Evolutionary conservation across 441 rosid genomes (phyloP), one percentile per base, ranked within the genome.

Genomic region (Adansonia madagascariensis): DNA sequence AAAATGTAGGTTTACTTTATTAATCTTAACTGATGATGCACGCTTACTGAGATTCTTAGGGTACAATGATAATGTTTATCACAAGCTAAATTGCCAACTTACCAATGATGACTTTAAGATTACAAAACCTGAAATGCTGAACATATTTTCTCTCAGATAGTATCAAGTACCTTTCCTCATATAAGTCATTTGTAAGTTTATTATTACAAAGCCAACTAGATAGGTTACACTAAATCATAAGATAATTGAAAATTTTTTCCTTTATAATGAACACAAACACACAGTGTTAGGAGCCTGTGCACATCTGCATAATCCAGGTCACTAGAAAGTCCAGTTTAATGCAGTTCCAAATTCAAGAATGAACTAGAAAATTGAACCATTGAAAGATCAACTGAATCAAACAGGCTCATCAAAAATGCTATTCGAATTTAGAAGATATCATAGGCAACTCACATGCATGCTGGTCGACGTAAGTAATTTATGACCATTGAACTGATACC

Each of bases 371-470:
- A 24, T 17, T n/a, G 27, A 6, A 44, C 15, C 44, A 71, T 3
- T 9, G 9, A 69, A 53, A 62, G 55, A 22, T 52, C 4, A 53
- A 49, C 43, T 57, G 9, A 55, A 71, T 2, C n/a, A 35, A 56
- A 41, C 44, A 50, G 15, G 1, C 44, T 56, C 68, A 10, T 20
- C 35, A 59, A 59, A 24, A 9, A 31, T 2, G 35, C 35, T 14
- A 49, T 14, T 49, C 14, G 14, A 49, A 9, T 14, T 49, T 57
- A 62, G 10, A 78, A 39, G 47, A 74, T 55, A 75, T 65, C 70
- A 79, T 72, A 82, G 43, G 61, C 50, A 71, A 92, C 97, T 90
- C 84, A 96, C 98, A 86, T 80, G 83, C 77, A 83, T 60, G 80
- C 71, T 39, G 96, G 95, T 74, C 81, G 91, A 79, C 82, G 85